Evolutionary conservation across 352 stramenopile genomes (phyloP).

Genomic region (Phytophthora uliginosa): DNA sequence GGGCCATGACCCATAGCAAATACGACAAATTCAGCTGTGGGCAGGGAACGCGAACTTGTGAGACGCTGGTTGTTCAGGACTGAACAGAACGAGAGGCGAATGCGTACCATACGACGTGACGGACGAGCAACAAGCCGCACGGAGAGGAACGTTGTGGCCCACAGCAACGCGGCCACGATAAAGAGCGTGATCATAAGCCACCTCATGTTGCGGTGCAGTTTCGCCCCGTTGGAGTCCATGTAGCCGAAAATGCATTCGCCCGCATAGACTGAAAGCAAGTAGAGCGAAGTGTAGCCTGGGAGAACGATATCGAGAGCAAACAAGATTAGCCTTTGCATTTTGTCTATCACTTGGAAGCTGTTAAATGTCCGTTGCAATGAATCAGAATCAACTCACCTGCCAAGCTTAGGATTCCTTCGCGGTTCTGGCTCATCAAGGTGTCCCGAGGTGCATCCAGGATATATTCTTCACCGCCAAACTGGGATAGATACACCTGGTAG

Average conservation of each 20-base stretch:
- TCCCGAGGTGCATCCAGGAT: slow-evolving; percentile 77
- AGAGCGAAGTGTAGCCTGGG: slow-evolving; percentile 94
- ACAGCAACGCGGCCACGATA: slow-evolving; percentile 49
- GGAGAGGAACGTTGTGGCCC: slow-evolving; percentile 68
- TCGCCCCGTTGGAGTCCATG: slow-evolving; percentile 67
- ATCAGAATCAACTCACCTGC: slow-evolving; percentile 46
- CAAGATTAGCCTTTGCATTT: neutral
- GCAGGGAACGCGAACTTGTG: slow-evolving; percentile 5
- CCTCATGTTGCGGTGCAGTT: slow-evolving; percentile 70
- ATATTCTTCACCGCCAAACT: slow-evolving; percentile 78
- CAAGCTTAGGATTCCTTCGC: slow-evolving; percentile 96
- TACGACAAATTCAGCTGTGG: slow-evolving; percentile 82
- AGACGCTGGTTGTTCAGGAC: neutral
- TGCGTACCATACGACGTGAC: slow-evolving; percentile 77
- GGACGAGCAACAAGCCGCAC: slow-evolving; percentile 64
- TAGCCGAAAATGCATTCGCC: slow-evolving; percentile 77
- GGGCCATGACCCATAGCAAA: slow-evolving; percentile 79
- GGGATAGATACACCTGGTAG: slow-evolving; percentile 89
- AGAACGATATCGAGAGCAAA: neutral
- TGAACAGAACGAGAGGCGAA: neutral
- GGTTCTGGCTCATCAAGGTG: slow-evolving; percentile 93
- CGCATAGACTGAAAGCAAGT: slow-evolving; percentile 78
- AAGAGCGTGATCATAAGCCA: slow-evolving; percentile 65
- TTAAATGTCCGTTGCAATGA: neutral
- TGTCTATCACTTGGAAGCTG: neutral